These are phyloP conservation scores for Diaporthe ilicicola DNA, from an alignment of 2,329 filamentous ascomycete species.

Conservation along the genomic window DNA sequence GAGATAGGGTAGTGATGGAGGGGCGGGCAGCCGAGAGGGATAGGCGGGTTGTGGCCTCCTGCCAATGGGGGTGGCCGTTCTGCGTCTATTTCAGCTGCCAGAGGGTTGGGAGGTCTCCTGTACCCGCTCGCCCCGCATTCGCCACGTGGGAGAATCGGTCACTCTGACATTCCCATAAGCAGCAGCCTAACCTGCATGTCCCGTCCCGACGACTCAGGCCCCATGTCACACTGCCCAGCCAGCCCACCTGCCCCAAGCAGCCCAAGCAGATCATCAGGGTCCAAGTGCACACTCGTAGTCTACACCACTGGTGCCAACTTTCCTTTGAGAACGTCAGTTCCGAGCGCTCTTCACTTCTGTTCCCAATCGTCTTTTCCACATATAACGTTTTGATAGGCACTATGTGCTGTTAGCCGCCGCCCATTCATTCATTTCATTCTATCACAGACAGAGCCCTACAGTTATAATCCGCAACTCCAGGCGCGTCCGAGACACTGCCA, in stretches of 20 bases:
- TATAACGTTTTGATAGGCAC: constrained; percentile 10
- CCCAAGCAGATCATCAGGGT: neutral
- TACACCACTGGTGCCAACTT: neutral
- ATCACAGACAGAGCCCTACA: neutral
- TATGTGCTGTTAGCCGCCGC: constrained; percentile 26
- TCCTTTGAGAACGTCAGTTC: neutral
- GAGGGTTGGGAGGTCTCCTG: constrained; percentile 11
- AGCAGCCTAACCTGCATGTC: neutral
- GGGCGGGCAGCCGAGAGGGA: neutral
- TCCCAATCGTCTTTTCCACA: neutral
- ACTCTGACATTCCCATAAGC: constrained; percentile 11
- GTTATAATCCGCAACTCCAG: neutral
- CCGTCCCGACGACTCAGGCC: neutral
- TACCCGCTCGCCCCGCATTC: constrained; percentile 24
- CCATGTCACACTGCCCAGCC: constrained; percentile 1
- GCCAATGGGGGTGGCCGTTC: neutral
- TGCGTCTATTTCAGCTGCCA: neutral
- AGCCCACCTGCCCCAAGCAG: neutral
- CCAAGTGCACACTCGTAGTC: neutral
- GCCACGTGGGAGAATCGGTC: constrained; percentile 20
- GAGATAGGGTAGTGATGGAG: neutral
- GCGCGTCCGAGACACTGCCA: constrained; percentile 10
- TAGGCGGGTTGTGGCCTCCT: neutral
- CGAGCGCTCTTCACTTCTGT: neutral
- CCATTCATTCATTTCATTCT: neutral